Evolutionary conservation across 441 rosid genomes (phyloP).

Genomic region (Daphne laureola): DNA sequence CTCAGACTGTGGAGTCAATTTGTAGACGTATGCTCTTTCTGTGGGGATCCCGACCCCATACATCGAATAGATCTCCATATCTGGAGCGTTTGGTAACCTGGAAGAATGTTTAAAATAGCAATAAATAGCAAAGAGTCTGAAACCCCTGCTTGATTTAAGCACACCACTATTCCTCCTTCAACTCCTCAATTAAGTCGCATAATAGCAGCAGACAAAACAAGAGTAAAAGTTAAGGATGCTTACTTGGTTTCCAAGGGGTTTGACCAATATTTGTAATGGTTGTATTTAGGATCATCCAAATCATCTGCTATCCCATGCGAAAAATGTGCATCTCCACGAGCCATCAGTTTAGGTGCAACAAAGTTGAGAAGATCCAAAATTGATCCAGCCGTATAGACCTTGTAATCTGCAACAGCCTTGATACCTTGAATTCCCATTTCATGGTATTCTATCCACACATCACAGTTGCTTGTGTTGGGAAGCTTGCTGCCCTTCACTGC

Average conservation of each 20-base stretch:
- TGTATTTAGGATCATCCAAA: constrained; percentile 38
- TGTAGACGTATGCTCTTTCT: constrained; percentile 41
- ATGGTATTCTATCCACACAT: constrained; percentile 43
- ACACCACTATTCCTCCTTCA: too few species aligned
- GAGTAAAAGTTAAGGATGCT: constrained; percentile 9
- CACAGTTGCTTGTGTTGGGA: constrained; percentile 27
- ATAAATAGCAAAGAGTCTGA: too few species aligned
- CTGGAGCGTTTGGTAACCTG: constrained; percentile 45
- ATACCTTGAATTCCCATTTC: constrained; percentile 34
- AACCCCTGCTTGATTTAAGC: too few species aligned
- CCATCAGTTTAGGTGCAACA: constrained; percentile 46
- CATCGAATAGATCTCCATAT: constrained; percentile 39
- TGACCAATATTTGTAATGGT: constrained; percentile 44
- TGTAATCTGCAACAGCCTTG: constrained; percentile 32
- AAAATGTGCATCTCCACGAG: constrained; percentile 39
- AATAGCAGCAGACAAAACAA: too few species aligned
- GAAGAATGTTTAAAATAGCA: background rate
- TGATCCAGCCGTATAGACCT: constrained; percentile 30
- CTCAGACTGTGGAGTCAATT: constrained; percentile 25
- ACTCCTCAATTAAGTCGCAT: too few species aligned
- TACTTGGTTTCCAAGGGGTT: constrained; percentile 50
- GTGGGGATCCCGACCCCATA: constrained; percentile 45
- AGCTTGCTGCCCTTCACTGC: constrained; percentile 28
- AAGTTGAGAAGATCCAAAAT: constrained; percentile 32
- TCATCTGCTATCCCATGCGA: constrained; percentile 47